Percentiles rank a stretch among this genome's conserved stretches.
Evolutionary conservation across 768 basidiomycete species (phyloP).

Genomic region (Cystoderma amianthinum): DNA sequence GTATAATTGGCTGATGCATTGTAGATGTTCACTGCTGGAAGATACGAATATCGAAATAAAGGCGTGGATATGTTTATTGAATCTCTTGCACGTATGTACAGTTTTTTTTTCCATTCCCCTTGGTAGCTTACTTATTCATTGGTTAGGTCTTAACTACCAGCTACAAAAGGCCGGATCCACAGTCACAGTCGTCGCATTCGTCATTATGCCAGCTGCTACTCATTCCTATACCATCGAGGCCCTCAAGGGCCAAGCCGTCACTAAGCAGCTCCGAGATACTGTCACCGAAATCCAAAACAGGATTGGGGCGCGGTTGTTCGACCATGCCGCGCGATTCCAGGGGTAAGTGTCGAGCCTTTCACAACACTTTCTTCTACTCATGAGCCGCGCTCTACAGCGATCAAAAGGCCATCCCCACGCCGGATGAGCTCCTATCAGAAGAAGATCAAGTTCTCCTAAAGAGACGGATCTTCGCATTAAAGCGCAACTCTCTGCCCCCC

Average conservation of each 20-base stretch:
- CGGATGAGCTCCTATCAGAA: conserved; percentile 73
- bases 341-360: conserved; percentile 48
- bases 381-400: conserved; percentile 37
- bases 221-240: conserved; percentile 98
- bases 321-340: conserved; percentile 88
- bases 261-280: conserved; percentile 92
- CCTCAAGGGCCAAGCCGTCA: conserved; percentile 93
- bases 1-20: conserved; percentile 1
- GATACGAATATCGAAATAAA: conserved; percentile 99
- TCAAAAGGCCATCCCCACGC: conserved; percentile 64
- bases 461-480: conserved; percentile 93
- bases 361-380: neutral
- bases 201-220: conserved; percentile 96
- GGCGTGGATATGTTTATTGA: conserved; percentile 99
- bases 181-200: conserved; percentile 92
- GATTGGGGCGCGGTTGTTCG: conserved; percentile 88
- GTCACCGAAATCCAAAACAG: conserved; percentile 93
- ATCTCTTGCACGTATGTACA: conserved; percentile 71
- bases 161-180: conserved; percentile 55
- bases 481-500: conserved; percentile 90
- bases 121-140: conserved; percentile 3
- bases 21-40: conserved; percentile 97
- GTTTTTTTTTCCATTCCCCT: conserved; percentile 1
- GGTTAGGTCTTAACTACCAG: conserved; percentile 40
- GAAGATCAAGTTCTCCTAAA: conserved; percentile 95